Percentiles rank a stretch among this genome's conserved stretches.
These are phyloP conservation scores for Saprolegnia parasitica DNA, from an alignment of 352 stramenopile species.

Conservation along the genomic window DNA sequence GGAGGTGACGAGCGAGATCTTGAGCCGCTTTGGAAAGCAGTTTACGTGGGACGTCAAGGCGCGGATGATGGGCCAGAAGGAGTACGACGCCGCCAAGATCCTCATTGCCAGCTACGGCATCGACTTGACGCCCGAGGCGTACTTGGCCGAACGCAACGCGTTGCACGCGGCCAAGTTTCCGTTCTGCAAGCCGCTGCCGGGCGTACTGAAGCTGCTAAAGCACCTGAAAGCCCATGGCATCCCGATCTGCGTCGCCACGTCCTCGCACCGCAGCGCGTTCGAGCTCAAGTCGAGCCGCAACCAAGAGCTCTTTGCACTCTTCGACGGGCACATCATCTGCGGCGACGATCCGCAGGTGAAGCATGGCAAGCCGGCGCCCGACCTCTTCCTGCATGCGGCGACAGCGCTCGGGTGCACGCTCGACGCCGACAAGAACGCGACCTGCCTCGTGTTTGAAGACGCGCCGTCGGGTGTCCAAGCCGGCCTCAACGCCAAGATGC, in stretches of 20 bases:
- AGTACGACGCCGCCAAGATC: slow-evolving; percentile 22
- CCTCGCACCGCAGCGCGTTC: slow-evolving; percentile 6
- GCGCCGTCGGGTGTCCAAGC: slow-evolving; percentile 7
- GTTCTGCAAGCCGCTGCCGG: slow-evolving; percentile 17
- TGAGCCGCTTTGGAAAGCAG: slow-evolving; percentile 13
- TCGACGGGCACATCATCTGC: slow-evolving; percentile 21
- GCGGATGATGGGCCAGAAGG: slow-evolving; percentile 15
- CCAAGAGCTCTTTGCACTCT: slow-evolving; percentile 24
- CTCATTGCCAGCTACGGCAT: slow-evolving; percentile 1
- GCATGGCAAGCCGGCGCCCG: slow-evolving; percentile 21
- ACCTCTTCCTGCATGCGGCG: slow-evolving; percentile 17
- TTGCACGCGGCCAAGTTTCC: slow-evolving; percentile 21
- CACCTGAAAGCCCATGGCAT: slow-evolving; percentile 7
- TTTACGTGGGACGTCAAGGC: slow-evolving; percentile 20
- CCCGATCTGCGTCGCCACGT: slow-evolving; percentile 16
- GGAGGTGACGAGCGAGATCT: slow-evolving; percentile 18
- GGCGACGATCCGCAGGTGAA: slow-evolving; percentile 19
- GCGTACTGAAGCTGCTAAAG: slow-evolving; percentile 2
- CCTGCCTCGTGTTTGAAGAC: slow-evolving; percentile 6
- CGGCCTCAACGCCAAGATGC: slow-evolving; percentile 13
- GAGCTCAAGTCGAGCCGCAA: slow-evolving; percentile 17
- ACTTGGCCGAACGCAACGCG: slow-evolving; percentile 5
- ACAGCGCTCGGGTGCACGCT: background rate
- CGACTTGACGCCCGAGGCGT: slow-evolving; percentile 11
- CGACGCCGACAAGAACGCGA: background rate